Base-by-base conservation (phyloP, 140 eudicot species). In the Bidens hawaiensis region DNA sequence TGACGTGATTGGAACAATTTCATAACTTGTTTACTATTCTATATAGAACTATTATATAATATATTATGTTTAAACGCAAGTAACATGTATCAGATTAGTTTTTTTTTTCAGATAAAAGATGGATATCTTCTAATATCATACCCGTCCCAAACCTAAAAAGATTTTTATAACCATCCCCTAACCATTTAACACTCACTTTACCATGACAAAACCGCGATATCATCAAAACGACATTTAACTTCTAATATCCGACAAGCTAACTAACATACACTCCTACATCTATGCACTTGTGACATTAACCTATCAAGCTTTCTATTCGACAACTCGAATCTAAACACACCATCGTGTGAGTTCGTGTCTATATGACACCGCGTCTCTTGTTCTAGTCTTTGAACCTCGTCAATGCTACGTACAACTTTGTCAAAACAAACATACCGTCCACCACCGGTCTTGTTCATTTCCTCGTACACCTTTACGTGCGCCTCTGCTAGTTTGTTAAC, bases 381-480 rank as follows among this genome's bases (percentile, higher is more conserved):
- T 36, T 75, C 84, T 65, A 89, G 69, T 64, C 57, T 73, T 23
- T 41, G 73, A 15, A 74, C 40, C 54, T 85, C 88, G 0, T 76
- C 78, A 3, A 61, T 69, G 24, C 78, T 50, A 36, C 57, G 33
- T 5, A 89, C 60, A 0, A 82, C 69, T 51, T 67, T 74, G 60
- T 85, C 97, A 40, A 72, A 85, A 38, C 91, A 85, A 46, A 89
- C 75, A 22, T 85, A 89, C 70, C 97, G 72, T n/a, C 90, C 83
- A 1, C 56, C 72, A 0, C 82, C 76, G 1, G 60, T 63, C 74
- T 68, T 58, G 75, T 78, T 76, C 95, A 89, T 85, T 62, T 63
- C 95, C 69, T 89, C 86, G 5, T 23, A 73, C 31, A 89, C 81
- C 2, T 74, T 49, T 16, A 85, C 82, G 14, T 89, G 97, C 4